These are phyloP conservation scores for Mycena metata DNA, from an alignment of 768 basidiomycete species.

Conservation along the genomic window DNA sequence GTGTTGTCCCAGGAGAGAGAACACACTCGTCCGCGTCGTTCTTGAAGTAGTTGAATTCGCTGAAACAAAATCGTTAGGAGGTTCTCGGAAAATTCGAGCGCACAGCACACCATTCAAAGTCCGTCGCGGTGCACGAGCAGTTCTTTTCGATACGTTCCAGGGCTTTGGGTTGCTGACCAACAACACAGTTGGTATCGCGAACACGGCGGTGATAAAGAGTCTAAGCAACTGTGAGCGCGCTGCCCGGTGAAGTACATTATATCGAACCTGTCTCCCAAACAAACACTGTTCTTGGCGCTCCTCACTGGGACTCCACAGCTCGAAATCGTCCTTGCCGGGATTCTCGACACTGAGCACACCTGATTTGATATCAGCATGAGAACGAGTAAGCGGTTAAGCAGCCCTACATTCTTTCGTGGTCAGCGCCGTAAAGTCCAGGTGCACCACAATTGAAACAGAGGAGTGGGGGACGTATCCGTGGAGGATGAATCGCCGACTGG, in stretches of 20 bases:
- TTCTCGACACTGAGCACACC: conserved; percentile 79
- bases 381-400: not conserved
- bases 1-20: conserved; percentile 74
- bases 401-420: conserved; percentile 83
- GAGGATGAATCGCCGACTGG: conserved; percentile 90
- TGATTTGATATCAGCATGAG: conserved; percentile 46
- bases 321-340: conserved; percentile 92
- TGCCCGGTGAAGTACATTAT: conserved; percentile 11
- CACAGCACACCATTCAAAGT: conserved; percentile 92
- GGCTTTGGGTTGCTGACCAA: conserved; percentile 77
- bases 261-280: conserved; percentile 87
- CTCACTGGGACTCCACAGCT: conserved; percentile 96
- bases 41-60: conserved; percentile 93
- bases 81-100: not conserved
- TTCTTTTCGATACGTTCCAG: conserved; percentile 69
- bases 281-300: conserved; percentile 89
- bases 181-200: conserved; percentile 84
- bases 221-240: conserved; percentile 52
- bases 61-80: conserved; percentile 46
- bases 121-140: conserved; percentile 78
- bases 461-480: conserved; percentile 72
- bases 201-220: conserved; percentile 92
- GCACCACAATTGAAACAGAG: conserved; percentile 73
- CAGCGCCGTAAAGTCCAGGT: conserved; percentile 90
- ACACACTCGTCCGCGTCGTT: conserved; percentile 81